These are phyloP conservation scores for Pleomassaria siparia DNA, from an alignment of 2,329 filamentous ascomycete species.

Conservation along the genomic window DNA sequence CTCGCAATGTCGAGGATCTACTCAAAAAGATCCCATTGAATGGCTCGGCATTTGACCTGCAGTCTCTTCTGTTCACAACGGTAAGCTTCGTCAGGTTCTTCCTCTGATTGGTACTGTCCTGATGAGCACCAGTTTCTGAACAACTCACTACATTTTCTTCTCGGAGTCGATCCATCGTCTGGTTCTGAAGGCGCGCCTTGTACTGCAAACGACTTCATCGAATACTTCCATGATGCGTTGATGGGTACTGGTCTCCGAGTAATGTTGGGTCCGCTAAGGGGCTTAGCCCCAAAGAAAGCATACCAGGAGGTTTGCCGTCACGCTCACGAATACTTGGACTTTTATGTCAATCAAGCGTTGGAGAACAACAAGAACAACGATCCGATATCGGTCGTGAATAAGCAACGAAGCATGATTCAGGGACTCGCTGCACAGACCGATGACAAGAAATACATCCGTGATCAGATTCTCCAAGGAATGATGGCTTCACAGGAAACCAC, in stretches of 20 bases:
- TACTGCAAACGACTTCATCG: conserved; percentile 9
- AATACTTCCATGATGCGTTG: conserved; percentile 9
- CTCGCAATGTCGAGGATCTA: conserved; percentile 57
- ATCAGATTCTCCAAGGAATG: conserved; percentile 44
- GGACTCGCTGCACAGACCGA: conserved; percentile 38
- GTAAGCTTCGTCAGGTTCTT: conserved; percentile 6
- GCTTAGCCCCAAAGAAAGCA: conserved; percentile 5
- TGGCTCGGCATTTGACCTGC: conserved; percentile 28
- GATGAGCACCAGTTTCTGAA: conserved; percentile 11
- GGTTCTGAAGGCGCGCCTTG: conserved; percentile 5
- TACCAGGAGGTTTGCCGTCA: conserved; percentile 2
- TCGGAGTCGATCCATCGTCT: conserved; percentile 8
- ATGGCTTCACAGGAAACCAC: conserved; percentile 32
- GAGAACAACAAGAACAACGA: not conserved
- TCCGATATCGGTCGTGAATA: not conserved
- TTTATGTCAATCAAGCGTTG: conserved; percentile 3
- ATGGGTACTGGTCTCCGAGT: conserved; percentile 7
- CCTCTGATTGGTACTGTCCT: not conserved
- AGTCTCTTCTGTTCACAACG: conserved; percentile 39
- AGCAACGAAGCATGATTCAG: conserved; percentile 2
- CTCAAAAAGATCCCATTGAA: conserved; percentile 59
- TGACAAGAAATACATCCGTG: conserved; percentile 39
- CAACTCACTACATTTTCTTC: conserved; percentile 12
- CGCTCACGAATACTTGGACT: conserved; percentile 10
- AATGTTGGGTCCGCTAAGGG: conserved; percentile 3